Evolutionary conservation across 2,329 filamentous ascomycete genomes (phyloP).

Genomic region (Hypoxylon sp.): DNA sequence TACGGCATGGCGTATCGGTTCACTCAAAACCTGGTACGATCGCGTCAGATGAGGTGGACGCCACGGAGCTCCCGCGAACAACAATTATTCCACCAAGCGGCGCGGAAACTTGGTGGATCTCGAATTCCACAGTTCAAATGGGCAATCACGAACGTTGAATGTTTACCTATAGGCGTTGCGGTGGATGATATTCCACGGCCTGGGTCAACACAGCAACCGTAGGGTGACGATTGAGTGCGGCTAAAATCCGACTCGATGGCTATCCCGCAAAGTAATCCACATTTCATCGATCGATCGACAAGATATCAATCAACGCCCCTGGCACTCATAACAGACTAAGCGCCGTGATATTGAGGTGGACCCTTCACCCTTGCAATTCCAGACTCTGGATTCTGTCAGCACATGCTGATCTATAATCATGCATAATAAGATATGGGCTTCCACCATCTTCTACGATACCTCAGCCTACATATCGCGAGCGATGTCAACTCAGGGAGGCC

Average conservation of each 20-base stretch:
- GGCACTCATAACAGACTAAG: neutral
- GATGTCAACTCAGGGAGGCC: neutral
- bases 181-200: neutral
- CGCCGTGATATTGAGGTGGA: constrained; percentile 3
- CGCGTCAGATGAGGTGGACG: constrained; percentile 7
- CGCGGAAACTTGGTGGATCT: neutral
- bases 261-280: constrained; percentile 6
- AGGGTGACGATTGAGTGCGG: constrained; percentile 6
- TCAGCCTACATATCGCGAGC: neutral
- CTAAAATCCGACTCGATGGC: constrained; percentile 18
- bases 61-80: neutral
- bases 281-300: constrained; percentile 19
- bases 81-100: neutral
- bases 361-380: constrained; percentile 12
- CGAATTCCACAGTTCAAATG: neutral
- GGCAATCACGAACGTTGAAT: too few relatives aligned
- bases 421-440: constrained; percentile 14
- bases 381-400: constrained; percentile 24
- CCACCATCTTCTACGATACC: neutral
- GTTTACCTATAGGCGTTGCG: too few relatives aligned
- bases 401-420: neutral
- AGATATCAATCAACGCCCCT: constrained; percentile 14
- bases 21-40: constrained; percentile 6
- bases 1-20: constrained; percentile 28
- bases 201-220: neutral